Percentiles rank a stretch among this genome's conserved stretches.
phyloP scores from a whole-genome alignment of 2,329 filamentous ascomycete species.

The Verticillium dahliae region DNA sequence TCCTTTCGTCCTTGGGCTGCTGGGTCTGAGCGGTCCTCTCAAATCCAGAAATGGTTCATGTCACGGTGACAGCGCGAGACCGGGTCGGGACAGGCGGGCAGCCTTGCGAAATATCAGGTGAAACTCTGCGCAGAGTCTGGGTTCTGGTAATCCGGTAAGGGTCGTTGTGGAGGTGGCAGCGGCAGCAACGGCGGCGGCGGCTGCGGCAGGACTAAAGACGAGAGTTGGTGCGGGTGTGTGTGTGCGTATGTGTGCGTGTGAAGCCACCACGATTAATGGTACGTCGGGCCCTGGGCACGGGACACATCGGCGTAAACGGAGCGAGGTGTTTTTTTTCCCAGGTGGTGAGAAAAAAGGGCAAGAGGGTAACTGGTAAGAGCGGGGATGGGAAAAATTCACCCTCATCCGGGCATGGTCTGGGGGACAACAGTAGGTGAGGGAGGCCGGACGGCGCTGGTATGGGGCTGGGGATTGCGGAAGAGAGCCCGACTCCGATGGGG shows the following conservation, averaged over 20 bases:
- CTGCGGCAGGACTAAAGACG: neutral
- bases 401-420: neutral
- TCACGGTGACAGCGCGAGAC: neutral
- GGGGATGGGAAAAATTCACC: neutral
- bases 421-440: neutral
- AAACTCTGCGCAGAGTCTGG: neutral
- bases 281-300: neutral
- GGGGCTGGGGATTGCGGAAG: slow-evolving; percentile 4
- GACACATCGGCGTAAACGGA: neutral
- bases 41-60: neutral
- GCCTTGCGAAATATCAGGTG: neutral
- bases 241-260: neutral
- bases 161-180: neutral
- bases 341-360: neutral
- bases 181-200: neutral
- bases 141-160: neutral
- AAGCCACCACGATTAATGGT: neutral
- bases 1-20: neutral
- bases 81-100: neutral
- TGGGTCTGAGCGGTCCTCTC: neutral
- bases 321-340: neutral
- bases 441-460: neutral
- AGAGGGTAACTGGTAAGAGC: neutral
- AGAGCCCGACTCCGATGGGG: slow-evolving; percentile 6
- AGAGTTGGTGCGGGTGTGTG: neutral